Base-by-base conservation (phyloP, 2,329 filamentous ascomycete genomes). In the Colletotrichum coccodes region DNA sequence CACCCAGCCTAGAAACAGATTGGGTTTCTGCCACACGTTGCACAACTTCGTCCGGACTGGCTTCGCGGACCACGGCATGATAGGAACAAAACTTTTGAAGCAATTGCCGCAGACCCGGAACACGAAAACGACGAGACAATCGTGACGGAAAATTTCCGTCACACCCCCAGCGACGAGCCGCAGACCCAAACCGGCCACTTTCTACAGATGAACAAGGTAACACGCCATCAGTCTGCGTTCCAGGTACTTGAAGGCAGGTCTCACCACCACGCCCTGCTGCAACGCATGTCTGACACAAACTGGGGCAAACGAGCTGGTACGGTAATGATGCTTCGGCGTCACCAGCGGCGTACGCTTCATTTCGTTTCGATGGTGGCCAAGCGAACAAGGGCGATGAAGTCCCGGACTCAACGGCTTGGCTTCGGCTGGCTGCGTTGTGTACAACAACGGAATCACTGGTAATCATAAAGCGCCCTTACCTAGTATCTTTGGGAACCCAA, bases 231-330 rank as follows among this genome's bases (percentile, higher is more conserved):
- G 52, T 38, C 32, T 47, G 57, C 60, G 23, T 30, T 18, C 8
- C 21, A n/a, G 38, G 52, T 40, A 53, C 28, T 34, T 14, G 12
- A 49, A 60, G 60, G 65, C 60, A 65, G 26, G 65, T 65, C 53
- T 68, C 61, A 47, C 38, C 16, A 30, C 23, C 46, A 52, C n/a
- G 21, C 53, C 30, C 40, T 18, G 32, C 47, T 21, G 57, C 34
- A 21, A 50, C 50, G 28, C 40, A 66, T 40, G 53, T 68, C 60
- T 53, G 28, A 58, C 60, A 53, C 46, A 36, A 26, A 46, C 14
- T 34, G 44, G 26, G 9, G 32, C 64, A 26, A 34, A 26, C 16
- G 8, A 64, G 42, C 50, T 50, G 59, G 44, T 36, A 8, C 12
- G 53, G 36, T 30, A 26, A 23, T 40, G 9, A 16, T 42, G 11